A percentile compares a stretch with the other conserved stretches of the same genome.
Conservation (phyloP, 208 protist species). For the Leishmania gerbilli region DNA sequence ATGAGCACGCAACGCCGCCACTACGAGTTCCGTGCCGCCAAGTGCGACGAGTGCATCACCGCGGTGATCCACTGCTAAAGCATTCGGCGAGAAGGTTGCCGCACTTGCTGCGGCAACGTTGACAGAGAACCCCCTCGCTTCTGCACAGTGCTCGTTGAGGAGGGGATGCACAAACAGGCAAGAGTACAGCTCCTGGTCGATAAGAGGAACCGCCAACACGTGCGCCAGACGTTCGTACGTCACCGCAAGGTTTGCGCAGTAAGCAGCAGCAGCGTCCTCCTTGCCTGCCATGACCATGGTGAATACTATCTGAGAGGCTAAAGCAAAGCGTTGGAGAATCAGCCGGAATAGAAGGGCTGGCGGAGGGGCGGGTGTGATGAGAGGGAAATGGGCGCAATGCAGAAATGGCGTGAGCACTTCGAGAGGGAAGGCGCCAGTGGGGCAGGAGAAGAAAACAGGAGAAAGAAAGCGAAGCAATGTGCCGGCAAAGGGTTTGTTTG, state of each 20-base stretch:
- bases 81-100: background rate
- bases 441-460: background rate
- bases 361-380: background rate
- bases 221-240: constrained; percentile 30
- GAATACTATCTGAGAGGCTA: background rate
- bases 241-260: constrained; percentile 18
- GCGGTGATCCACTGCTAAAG: constrained; percentile 13
- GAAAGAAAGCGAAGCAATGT: background rate
- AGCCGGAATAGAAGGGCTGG: background rate
- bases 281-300: background rate
- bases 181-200: constrained; percentile 42
- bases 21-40: constrained; percentile 33
- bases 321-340: background rate
- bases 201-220: constrained; percentile 30
- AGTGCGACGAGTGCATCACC: constrained; percentile 35
- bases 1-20: constrained; percentile 35
- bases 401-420: background rate
- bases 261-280: constrained; percentile 4
- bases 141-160: constrained; percentile 10
- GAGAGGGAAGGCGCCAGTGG: background rate
- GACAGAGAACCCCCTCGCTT: background rate
- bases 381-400: background rate
- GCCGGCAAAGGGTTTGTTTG: background rate
- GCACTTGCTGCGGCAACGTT: background rate
- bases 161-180: constrained; percentile 35